These are phyloP conservation scores for Chrysopogon serrulatus DNA, from an alignment of 176 grass and related monocot genomes.

Conservation along the genomic window DNA sequence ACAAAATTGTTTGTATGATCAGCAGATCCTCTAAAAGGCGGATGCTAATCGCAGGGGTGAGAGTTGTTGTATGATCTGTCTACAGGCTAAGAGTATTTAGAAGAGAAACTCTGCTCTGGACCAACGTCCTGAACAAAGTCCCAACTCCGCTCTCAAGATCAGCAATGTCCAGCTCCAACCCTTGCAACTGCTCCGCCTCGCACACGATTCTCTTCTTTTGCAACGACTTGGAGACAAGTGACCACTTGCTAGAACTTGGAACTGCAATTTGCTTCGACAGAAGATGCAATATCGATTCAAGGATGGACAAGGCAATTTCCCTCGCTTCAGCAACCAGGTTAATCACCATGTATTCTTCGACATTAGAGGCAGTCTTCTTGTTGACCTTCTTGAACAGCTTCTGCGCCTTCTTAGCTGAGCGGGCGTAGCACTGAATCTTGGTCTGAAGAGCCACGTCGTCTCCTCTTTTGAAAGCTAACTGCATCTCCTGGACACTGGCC, in stretches of 20 bases:
- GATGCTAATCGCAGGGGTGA: not conserved
- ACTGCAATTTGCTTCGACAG: not conserved
- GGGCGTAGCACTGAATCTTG: not conserved
- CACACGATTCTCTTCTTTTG: not conserved
- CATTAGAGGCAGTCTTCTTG: not conserved
- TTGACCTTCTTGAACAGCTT: constrained; percentile 1
- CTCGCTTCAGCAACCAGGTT: not conserved
- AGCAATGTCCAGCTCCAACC: constrained; percentile 16
- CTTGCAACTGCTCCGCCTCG: not conserved
- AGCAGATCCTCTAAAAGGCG: not conserved
- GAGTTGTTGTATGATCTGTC: not conserved
- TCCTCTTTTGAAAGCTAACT: constrained; percentile 22
- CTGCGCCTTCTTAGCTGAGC: not conserved
- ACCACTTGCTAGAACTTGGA: constrained; percentile 1
- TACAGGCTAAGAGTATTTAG: constrained; percentile 31
- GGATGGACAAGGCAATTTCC: not conserved
- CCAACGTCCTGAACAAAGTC: constrained; percentile 27
- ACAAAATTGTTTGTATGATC: not conserved
- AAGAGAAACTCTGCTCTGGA: constrained; percentile 25
- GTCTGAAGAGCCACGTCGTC: not conserved
- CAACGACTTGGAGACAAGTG: not conserved
- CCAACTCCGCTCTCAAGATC: constrained; percentile 10
- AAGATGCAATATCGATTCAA: not conserved
- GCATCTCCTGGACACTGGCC: constrained; percentile 18
- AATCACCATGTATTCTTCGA: not conserved